Conservation (phyloP, 495 filamentous ascomycete genomes). For the Penicillium argentinense region DNA sequence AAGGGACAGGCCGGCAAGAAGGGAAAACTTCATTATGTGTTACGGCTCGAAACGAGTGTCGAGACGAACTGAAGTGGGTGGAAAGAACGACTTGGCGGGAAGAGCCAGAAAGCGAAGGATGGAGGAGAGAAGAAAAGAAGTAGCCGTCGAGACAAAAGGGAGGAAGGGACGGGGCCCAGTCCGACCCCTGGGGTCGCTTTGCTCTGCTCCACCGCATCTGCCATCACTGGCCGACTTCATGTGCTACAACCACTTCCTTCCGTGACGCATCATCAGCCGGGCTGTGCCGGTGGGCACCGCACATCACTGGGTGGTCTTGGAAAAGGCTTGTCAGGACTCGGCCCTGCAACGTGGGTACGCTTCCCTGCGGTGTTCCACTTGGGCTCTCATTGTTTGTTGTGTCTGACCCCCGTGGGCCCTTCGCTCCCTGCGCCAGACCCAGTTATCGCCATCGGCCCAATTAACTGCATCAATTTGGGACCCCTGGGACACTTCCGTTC, state of each 20-base stretch:
- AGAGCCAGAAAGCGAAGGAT: conserved; percentile 5
- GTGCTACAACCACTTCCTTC: neutral
- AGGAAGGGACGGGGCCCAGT: conserved; percentile 7
- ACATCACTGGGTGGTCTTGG: conserved; percentile 8
- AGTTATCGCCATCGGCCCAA: too few relatives aligned
- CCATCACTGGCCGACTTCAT: too few relatives aligned
- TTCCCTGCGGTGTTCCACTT: neutral
- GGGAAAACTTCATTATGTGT: conserved; percentile 45
- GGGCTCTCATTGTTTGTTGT: neutral
- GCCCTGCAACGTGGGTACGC: conserved; percentile 10
- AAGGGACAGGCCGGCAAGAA: conserved; percentile 48
- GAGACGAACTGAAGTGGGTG: neutral
- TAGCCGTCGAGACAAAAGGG: conserved; percentile 7
- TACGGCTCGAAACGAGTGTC: conserved; percentile 12
- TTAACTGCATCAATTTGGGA: neutral
- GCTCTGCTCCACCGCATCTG: too few relatives aligned
- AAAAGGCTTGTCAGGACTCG: conserved; percentile 2
- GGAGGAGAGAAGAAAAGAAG: conserved; percentile 11
- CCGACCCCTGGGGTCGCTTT: too few relatives aligned
- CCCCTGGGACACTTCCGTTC: neutral
- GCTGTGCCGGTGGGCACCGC: conserved; percentile 19
- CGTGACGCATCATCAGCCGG: conserved; percentile 25
- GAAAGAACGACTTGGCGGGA: conserved; percentile 19
- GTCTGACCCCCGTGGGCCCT: neutral
- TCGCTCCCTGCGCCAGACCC: too few relatives aligned